Conservation (phyloP, 1,139 yeast species). For the Candida sp. region DNA sequence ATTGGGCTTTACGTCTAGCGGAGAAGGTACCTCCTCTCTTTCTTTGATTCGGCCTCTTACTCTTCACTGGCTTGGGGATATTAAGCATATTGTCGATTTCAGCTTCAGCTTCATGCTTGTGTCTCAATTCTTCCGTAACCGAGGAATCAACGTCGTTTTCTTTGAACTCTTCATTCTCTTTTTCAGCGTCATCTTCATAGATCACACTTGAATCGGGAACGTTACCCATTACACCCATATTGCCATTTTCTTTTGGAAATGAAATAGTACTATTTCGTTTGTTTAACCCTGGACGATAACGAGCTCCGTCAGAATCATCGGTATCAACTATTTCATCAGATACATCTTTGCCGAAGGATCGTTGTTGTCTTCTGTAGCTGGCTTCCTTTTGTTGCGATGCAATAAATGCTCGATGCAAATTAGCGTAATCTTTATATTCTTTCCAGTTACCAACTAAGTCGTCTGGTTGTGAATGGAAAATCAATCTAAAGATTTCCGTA, state of each 20-base stretch:
- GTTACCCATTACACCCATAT: conserved; percentile 1
- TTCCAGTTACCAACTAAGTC: conserved; percentile 85
- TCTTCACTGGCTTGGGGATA: conserved; percentile 9
- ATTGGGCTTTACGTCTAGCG: conserved; percentile 40
- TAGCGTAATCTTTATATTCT: conserved; percentile 73
- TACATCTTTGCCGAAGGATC: conserved; percentile 5
- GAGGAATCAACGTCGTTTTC: background rate
- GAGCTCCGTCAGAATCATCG: conserved; percentile 4
- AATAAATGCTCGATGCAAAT: conserved; percentile 53
- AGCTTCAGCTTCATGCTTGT: background rate
- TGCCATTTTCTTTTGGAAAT: background rate
- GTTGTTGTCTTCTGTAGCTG: conserved; percentile 18
- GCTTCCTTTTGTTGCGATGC: conserved; percentile 46
- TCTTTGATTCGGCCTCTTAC: conserved; percentile 21
- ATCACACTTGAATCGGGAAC: background rate
- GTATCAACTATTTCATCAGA: conserved; percentile 6
- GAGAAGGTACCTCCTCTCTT: conserved; percentile 26
- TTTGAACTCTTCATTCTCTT: background rate
- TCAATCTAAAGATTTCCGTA: conserved; percentile 75
- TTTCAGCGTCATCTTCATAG: background rate
- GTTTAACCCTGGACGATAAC: background rate
- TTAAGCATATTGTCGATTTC: conserved; percentile 1
- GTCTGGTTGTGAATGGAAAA: conserved; percentile 95
- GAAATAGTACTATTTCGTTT: conserved; percentile 1
- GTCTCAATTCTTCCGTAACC: background rate